Base-by-base conservation (phyloP, 2,329 filamentous ascomycete genomes). In the Cordyceps cateniannulata region DNA sequence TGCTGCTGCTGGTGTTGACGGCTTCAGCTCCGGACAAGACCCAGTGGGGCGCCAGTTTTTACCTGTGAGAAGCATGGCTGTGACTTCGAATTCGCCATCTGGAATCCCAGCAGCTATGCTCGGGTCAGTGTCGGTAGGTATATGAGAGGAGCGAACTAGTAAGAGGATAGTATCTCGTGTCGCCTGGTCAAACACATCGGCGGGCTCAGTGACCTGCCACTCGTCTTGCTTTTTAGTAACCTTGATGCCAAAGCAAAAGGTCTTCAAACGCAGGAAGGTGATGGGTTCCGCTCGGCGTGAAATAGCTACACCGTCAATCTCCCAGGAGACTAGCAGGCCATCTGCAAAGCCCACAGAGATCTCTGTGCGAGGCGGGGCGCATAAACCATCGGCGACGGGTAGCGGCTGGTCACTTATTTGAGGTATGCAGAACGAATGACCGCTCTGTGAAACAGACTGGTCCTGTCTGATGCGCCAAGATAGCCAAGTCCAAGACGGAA, bases 401-500 rank as follows among this genome's bases (percentile, higher is more conserved):
- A 66, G 63, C 4, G 66, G 60, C 20, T 71, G 68, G 24, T 59
- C 60, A 24, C 64, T 66, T 5, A 73, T 67, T 59, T 73, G 68
- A 50, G 68, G 70, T 49, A 75, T 68, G 57, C 67, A 67, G 62
- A 75, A 71, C 40, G 61, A 35, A 14, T 49, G 53, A 3, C 45
- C 40, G 25, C 48, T 56, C 25, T 54, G 52, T 25, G 29, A 45
- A 18, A 12, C 66, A 12, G 66, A 60, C 45, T 65, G 66, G 2
- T 66, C 68, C 2, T 63, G 58, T 3, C 71, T 67, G 8, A 69
- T 63, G 27, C 67, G 68, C 73, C 73, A 75, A 4, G 71, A 67
- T 7, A 75, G 69, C 73, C 73, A 75, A 4, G 72, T 73, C 73
- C 73, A 75, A 0, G 73, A 75, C 2, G 73, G 73, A 49, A 71